Percentiles rank a stretch among this genome's conserved stretches.
phyloP scores from a whole-genome alignment of 768 basidiomycete species.

The Calvatia gigantea region DNA sequence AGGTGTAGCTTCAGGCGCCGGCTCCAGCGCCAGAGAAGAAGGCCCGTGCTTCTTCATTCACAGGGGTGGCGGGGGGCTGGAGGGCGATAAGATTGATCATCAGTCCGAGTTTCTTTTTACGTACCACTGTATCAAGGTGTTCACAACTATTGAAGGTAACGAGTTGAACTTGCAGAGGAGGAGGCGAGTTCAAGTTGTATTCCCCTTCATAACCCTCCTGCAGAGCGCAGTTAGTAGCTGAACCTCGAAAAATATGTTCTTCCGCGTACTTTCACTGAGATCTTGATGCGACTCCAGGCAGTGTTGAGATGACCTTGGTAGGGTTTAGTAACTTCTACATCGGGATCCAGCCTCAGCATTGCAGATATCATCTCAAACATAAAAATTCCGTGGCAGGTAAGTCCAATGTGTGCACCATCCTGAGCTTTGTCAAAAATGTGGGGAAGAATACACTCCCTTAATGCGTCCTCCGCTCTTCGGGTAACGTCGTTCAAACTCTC shows the following conservation, averaged over 20 bases:
- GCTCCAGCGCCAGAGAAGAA: slow-evolving; percentile 1
- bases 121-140: slow-evolving; percentile 4
- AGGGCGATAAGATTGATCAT: background rate
- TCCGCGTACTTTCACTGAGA: slow-evolving; percentile 36
- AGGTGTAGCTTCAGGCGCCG: no score
- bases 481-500: slow-evolving; percentile 67
- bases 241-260: background rate
- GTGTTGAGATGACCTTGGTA: slow-evolving; percentile 61
- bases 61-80: background rate
- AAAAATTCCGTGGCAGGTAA: slow-evolving; percentile 75
- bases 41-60: background rate
- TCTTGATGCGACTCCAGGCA: slow-evolving; percentile 65
- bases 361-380: slow-evolving; percentile 60
- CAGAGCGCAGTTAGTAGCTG: background rate
- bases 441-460: slow-evolving; percentile 54
- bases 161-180: slow-evolving; percentile 5
- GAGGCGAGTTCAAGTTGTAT: background rate
- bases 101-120: background rate
- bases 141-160: slow-evolving; percentile 2
- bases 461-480: slow-evolving; percentile 44
- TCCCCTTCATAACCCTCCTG: background rate
- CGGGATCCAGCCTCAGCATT: slow-evolving; percentile 47
- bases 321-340: slow-evolving; percentile 32
- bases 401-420: slow-evolving; percentile 45
- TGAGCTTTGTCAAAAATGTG: slow-evolving; percentile 39